Evolutionary conservation across 805 yeast species (phyloP), one percentile per base, ranked within the genome.

Genomic region (Tetrapisispora iriomotensis): DNA sequence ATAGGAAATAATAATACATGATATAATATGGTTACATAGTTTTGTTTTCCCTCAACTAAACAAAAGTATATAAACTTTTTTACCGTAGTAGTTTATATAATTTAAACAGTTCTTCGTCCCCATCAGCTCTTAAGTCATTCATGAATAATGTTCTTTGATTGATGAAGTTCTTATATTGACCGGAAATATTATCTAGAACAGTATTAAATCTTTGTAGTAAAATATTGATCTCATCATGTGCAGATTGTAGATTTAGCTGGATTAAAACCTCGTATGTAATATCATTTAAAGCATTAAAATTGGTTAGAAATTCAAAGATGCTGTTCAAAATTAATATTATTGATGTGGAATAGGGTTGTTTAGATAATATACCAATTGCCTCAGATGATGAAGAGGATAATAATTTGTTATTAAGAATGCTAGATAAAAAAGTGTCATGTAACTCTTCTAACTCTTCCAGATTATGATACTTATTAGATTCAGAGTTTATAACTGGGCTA

Each of bases 51-150:
- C n/a, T n/a, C n/a, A n/a, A n/a, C n/a, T n/a, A n/a, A n/a, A n/a
- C n/a, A n/a, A n/a, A n/a, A n/a, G n/a, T n/a, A n/a, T n/a, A n/a
- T n/a, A n/a, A n/a, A n/a, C n/a, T 21, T 13, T 26, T 10, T 39
- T 42, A 57, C n/a, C 55, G 45, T 19, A 65, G 45, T 29, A 48
- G 40, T 44, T 50, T 60, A 25, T 80, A 73, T 25, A 81, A 61
- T 36, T 61, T 71, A 37, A 68, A 62, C 37, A 80, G 50, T 20
- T 70, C 74, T 9, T 65, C 56, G 39, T 67, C 69, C 4, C 64
- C 66, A 46, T 79, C 85, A 21, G 62, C 56, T n/a, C 67, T 65
- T 39, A 81, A 58, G 48, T 78, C 85, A 31, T 60, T 66, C 0
- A 68, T 65, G 40, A 79, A 71, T 3, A 56, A 48, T 29, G 62